A percentile compares a stretch with the other conserved stretches of the same genome.
phyloP scores from a whole-genome alignment of 768 basidiomycete species.

The Mycena alexandri region DNA sequence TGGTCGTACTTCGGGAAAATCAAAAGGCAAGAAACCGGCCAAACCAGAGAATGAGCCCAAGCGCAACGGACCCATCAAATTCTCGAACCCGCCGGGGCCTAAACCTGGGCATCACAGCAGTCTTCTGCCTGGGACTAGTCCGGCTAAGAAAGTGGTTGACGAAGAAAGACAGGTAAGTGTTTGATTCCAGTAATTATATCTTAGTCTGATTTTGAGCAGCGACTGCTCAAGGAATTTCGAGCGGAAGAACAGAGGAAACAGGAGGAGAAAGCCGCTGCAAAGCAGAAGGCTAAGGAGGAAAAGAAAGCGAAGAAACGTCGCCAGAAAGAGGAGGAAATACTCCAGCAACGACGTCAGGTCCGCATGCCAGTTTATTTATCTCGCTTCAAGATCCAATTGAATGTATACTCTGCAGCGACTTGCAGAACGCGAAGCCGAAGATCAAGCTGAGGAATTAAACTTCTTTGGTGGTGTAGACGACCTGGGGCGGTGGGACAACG shows the following conservation, averaged over 20 bases:
- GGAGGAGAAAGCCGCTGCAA: neutral
- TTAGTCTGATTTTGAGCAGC: neutral
- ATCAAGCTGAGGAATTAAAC: neutral
- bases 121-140: slow-evolving; percentile 8
- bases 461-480: neutral
- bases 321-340: neutral
- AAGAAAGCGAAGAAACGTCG: neutral
- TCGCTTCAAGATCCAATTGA: neutral
- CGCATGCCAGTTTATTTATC: neutral
- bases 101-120: slow-evolving; percentile 6
- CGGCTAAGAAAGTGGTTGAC: neutral
- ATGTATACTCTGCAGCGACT: neutral
- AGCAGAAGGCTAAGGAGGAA: neutral
- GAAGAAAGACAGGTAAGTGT: neutral
- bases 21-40: neutral
- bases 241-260: neutral
- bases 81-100: slow-evolving; percentile 7
- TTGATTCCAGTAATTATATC: neutral
- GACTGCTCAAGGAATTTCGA: neutral
- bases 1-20: neutral
- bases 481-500: neutral
- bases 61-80: neutral
- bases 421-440: neutral
- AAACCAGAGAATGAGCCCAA: neutral
- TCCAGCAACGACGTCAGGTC: slow-evolving; percentile 1